Evolutionary conservation across 441 rosid species (phyloP), one percentile per base, ranked within the genome.

Genomic region (Aquilaria agallochum): DNA sequence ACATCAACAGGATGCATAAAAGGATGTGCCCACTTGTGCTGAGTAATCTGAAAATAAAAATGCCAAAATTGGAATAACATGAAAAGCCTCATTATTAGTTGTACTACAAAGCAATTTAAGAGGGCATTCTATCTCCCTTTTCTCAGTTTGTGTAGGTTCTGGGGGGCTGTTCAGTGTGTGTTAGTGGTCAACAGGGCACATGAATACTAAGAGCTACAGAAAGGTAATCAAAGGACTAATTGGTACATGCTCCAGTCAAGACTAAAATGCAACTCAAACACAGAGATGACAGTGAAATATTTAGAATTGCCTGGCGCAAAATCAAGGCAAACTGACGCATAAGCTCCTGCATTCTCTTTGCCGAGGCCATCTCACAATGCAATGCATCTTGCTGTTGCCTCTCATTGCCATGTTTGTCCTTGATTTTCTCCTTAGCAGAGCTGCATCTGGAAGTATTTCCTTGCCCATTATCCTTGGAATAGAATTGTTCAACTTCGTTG

Each of bases 21-120:
- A 14, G 97, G 98, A 93, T 84, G 79, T 12, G 99, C 99, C 98
- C 97, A 95, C 70, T 82, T 85, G 77, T 88, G 98, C 75, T 84
- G 89, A 46, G 89, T 80, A 61, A 95, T 72, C 98, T 92, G 80
- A 53, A 50, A 71, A 45, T 48, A 34, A 40, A 53, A 48, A 67
- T 50, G 57, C 44, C n/a, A 56, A 46, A 20, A 13, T 52, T 61
- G 55, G 31, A 46, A 9, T 31, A 49, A 52, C n/a, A 31, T 58
- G 44, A 27, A 64, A 57, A 40, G 45, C 45, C 7, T 40, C 45
- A 40, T 40, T 10, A 40, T 40, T 40, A 10, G 9, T 40, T 40
- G 45, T 10, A 40, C 45, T 40, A 7, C 2, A 5, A 40, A 40
- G 45, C 45, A 40, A 40, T 40, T 10, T 6, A 40, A 5, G 45